A percentile compares a stretch with the other conserved stretches of the same genome.
Evolutionary conservation across 768 basidiomycete genomes (phyloP).

Genomic region (Boletellus ananas): DNA sequence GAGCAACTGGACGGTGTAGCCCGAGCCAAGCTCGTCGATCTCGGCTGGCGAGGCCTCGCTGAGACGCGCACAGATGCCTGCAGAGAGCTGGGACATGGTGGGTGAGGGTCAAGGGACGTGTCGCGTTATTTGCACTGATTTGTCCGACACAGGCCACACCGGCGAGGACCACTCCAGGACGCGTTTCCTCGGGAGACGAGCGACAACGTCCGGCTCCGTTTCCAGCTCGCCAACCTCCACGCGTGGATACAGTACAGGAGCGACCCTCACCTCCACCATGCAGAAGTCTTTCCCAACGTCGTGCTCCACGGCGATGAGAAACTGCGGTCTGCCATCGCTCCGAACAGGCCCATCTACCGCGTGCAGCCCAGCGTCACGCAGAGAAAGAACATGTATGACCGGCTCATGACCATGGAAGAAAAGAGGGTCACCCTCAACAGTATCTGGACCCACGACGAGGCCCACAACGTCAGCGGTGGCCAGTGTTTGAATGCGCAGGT

Average conservation of each 20-base stretch:
- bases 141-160: no score
- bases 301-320: constrained; percentile 14
- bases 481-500: constrained; percentile 21
- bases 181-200: no score
- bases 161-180: no score
- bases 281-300: constrained; percentile 21
- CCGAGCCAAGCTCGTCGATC: constrained; percentile 27
- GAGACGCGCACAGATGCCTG: constrained; percentile 54
- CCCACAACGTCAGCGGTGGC: constrained; percentile 22
- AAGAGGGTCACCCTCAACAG: constrained; percentile 19
- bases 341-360: constrained; percentile 15
- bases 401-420: constrained; percentile 20
- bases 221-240: constrained; percentile 31
- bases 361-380: constrained; percentile 7
- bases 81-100: constrained; percentile 51
- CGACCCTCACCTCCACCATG: constrained; percentile 20
- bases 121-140: constrained; percentile 14
- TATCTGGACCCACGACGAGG: constrained; percentile 22
- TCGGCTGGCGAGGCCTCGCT: constrained; percentile 34
- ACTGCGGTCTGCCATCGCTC: constrained; percentile 19
- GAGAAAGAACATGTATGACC: constrained; percentile 7
- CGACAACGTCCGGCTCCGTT: constrained; percentile 29
- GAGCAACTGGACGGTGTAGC: constrained; percentile 71
- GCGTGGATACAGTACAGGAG: constrained; percentile 27
- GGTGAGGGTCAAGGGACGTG: constrained; percentile 4